Conservation (phyloP, 768 basidiomycete genomes). For the Podaxis pistillaris region DNA sequence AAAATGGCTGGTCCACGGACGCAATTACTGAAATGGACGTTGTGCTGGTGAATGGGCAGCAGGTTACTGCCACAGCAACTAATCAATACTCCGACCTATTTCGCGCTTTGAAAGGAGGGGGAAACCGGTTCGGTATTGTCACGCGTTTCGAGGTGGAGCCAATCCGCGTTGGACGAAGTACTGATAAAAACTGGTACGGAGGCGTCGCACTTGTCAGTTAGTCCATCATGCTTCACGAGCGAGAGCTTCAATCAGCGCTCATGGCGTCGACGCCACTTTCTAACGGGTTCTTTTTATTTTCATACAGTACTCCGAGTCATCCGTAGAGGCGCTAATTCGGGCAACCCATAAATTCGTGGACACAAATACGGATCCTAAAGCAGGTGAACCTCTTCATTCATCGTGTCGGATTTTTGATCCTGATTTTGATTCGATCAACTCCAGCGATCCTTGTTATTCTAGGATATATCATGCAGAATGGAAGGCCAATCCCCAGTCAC, state of each 20-base stretch:
- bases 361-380: slow-evolving; percentile 35
- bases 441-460: slow-evolving; percentile 7
- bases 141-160: slow-evolving; percentile 40
- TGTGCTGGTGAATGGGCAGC: slow-evolving; percentile 37
- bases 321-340: slow-evolving; percentile 34
- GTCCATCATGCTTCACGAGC: slow-evolving; percentile 18
- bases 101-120: slow-evolving; percentile 44
- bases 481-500: slow-evolving; percentile 23
- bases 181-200: slow-evolving; percentile 37
- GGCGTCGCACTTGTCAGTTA: slow-evolving; percentile 37
- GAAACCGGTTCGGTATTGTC: slow-evolving; percentile 44
- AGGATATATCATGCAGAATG: slow-evolving; percentile 24
- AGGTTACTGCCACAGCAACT: slow-evolving; percentile 39
- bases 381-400: slow-evolving; percentile 26
- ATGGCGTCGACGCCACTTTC: slow-evolving; percentile 9
- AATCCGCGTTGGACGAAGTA: slow-evolving; percentile 36
- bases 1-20: slow-evolving; percentile 41
- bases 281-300: slow-evolving; percentile 5
- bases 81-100: slow-evolving; percentile 43
- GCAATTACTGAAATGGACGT: slow-evolving; percentile 37
- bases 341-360: slow-evolving; percentile 36
- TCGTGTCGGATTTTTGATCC: not conserved
- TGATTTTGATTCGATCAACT: not conserved
- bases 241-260: slow-evolving; percentile 17
- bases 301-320: slow-evolving; percentile 34